phyloP scores from a whole-genome alignment of 1,284 basidiomycete species.

The Albatrellus sp. region DNA sequence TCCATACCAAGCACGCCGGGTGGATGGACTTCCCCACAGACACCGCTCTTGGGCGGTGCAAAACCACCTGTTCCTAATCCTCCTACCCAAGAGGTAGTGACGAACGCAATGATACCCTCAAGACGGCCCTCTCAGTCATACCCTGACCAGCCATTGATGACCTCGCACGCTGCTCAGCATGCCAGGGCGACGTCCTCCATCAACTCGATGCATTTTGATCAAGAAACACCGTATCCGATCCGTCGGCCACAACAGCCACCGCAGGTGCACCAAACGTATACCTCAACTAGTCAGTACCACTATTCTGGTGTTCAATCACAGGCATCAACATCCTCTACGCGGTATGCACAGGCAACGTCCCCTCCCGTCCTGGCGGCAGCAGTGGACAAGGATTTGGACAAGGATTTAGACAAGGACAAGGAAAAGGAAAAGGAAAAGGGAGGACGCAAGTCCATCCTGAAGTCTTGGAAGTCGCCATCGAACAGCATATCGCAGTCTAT shows the following conservation, averaged over 20 bases:
- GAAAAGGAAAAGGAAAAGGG: constrained; percentile 14
- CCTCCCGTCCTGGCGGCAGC: constrained; percentile 12
- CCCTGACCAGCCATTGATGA: constrained; percentile 9
- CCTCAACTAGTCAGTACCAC: neutral
- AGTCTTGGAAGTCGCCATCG: constrained; percentile 38
- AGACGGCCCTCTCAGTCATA: constrained; percentile 1
- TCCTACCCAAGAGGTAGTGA: constrained; percentile 8
- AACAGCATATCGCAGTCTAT: constrained; percentile 15
- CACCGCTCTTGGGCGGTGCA: constrained; percentile 3
- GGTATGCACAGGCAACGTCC: neutral
- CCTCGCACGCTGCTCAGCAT: constrained; percentile 8
- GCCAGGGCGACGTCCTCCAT: constrained; percentile 16
- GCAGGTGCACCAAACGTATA: neutral
- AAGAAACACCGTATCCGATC: constrained; percentile 51
- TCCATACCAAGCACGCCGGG: constrained; percentile 11
- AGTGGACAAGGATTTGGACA: constrained; percentile 7
- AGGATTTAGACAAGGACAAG: no score
- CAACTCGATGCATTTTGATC: constrained; percentile 46
- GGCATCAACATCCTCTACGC: neutral
- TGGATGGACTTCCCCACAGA: no score
- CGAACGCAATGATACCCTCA: constrained; percentile 8
- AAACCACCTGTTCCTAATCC: neutral
- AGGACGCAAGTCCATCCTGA: constrained; percentile 59
- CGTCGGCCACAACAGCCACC: constrained; percentile 17
- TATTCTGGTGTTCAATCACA: neutral